A percentile compares a stretch with the other conserved stretches of the same genome.
Evolutionary conservation across 139 green algal genomes (phyloP).

Genomic region (Volvox africanus): DNA sequence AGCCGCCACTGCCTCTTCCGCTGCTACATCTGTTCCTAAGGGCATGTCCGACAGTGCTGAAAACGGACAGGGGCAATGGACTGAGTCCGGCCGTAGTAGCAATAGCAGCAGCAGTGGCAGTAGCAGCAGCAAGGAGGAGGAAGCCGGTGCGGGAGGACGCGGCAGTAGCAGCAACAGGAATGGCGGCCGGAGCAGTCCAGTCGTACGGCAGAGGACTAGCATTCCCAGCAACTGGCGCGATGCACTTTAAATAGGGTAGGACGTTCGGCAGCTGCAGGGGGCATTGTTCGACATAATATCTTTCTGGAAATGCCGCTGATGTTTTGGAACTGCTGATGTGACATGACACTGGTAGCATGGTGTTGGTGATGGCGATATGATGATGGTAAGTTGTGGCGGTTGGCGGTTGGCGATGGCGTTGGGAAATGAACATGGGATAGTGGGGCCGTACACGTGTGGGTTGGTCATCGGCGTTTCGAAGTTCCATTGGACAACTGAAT

Average conservation of each 20-base stretch:
- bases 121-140: conserved; percentile 1
- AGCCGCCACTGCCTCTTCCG: neutral
- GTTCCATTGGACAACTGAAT: no score
- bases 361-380: no score
- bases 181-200: neutral
- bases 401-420: no score
- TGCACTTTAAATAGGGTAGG: neutral
- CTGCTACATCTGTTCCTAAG: neutral
- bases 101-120: neutral
- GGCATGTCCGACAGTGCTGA: neutral
- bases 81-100: neutral
- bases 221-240: conserved; percentile 36
- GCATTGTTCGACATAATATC: no score
- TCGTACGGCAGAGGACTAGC: neutral
- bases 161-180: neutral
- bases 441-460: no score
- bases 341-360: no score
- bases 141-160: neutral
- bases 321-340: no score
- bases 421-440: no score
- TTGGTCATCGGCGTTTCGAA: no score
- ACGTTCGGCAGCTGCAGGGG: neutral
- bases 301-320: no score
- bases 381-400: no score
- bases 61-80: neutral